Percentiles rank a stretch among this genome's conserved stretches.
These are phyloP conservation scores for Fraxinus dipetala DNA, from an alignment of 305 asterid species.

Conservation along the genomic window DNA sequence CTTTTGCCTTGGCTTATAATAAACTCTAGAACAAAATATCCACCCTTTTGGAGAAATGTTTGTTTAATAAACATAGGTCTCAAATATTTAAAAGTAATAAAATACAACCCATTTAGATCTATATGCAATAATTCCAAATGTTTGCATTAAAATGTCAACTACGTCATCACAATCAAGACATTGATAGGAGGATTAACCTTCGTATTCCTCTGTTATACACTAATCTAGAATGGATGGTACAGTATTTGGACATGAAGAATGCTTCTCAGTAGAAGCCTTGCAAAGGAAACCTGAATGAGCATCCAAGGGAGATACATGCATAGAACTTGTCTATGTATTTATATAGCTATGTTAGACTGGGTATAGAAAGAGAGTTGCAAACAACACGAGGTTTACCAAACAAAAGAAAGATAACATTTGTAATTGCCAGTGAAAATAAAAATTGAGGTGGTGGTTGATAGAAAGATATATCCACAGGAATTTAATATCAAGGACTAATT, in stretches of 20 bases:
- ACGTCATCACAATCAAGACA: slow-evolving; percentile 4
- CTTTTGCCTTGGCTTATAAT: background rate
- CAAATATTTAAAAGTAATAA: background rate
- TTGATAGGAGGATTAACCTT: slow-evolving; percentile 12
- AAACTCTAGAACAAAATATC: background rate
- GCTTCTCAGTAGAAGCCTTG: slow-evolving; percentile 6
- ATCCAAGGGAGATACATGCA: slow-evolving; percentile 12
- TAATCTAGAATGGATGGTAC: background rate
- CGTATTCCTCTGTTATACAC: slow-evolving; percentile 19
- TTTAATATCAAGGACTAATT: background rate
- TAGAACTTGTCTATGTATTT: background rate
- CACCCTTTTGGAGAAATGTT: background rate
- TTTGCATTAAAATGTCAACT: background rate
- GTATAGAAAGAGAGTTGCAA: background rate
- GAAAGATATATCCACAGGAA: background rate
- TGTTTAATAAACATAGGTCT: background rate
- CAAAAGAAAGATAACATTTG: background rate
- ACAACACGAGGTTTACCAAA: background rate
- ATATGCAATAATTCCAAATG: background rate
- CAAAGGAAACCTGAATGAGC: slow-evolving; percentile 11
- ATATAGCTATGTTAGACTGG: background rate
- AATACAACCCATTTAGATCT: background rate
- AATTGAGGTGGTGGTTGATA: slow-evolving; percentile 7
- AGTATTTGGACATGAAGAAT: background rate
- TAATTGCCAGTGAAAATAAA: slow-evolving; percentile 10